These are phyloP conservation scores for Hypomyces rosellus DNA, from an alignment of 2,329 filamentous ascomycete species.

Conservation along the genomic window DNA sequence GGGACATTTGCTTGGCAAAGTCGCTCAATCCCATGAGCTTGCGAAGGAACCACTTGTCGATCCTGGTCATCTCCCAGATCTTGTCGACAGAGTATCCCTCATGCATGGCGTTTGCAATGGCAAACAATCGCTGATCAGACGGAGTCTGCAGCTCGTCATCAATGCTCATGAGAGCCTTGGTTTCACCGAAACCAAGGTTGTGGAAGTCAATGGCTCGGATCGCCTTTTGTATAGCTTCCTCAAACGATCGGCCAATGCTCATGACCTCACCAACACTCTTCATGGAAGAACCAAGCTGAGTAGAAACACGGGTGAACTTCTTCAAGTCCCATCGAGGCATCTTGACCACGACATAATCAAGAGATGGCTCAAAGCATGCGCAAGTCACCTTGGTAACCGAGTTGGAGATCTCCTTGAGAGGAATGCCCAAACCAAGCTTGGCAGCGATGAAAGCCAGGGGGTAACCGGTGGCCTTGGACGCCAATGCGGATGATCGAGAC, in stretches of 20 bases:
- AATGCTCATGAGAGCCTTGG: conserved; percentile 86
- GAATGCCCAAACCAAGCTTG: conserved; percentile 91
- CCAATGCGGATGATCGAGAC: conserved; percentile 88
- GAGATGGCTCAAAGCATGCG: conserved; percentile 95
- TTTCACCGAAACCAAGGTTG: conserved; percentile 92
- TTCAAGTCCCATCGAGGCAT: conserved; percentile 98
- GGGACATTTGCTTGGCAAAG: conserved; percentile 74
- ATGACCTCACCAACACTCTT: conserved; percentile 99
- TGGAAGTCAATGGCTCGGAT: conserved; percentile 93
- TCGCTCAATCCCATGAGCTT: conserved; percentile 87
- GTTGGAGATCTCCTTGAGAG: conserved; percentile 93
- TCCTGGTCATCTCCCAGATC: conserved; percentile 97
- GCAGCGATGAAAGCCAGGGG: conserved; percentile 94
- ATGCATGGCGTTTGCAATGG: conserved; percentile 96
- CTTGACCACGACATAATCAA: conserved; percentile 98
- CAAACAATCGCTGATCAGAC: conserved; percentile 94
- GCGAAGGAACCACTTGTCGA: conserved; percentile 96
- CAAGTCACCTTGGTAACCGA: conserved; percentile 92
- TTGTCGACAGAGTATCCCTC: conserved; percentile 89
- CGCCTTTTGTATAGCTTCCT: conserved; percentile 97
- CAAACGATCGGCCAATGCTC: conserved; percentile 93
- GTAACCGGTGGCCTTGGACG: conserved; percentile 95
- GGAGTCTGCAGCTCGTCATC: conserved; percentile 95
- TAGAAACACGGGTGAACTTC: conserved; percentile 96
- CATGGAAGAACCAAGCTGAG: conserved; percentile 94